Base-by-base conservation (phyloP, 306 rosid genomes). In the Dalbergia oliveri region DNA sequence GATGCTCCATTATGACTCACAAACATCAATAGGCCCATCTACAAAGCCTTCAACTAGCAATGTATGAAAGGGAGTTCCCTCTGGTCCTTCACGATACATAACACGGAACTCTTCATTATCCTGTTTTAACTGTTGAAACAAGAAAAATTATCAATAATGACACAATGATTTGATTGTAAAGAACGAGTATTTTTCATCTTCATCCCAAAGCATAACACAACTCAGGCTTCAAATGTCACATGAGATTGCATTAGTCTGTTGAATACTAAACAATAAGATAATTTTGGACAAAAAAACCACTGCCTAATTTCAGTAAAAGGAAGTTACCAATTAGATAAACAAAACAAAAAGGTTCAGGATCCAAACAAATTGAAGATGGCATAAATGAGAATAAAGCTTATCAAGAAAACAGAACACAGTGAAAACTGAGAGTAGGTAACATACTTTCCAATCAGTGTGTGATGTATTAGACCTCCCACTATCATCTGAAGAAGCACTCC, bases 1-100 rank as follows among this genome's bases (percentile, higher is more conserved):
- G 66, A 34, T 56, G 47, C 60, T 70, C 79, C 60, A 53, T 65
- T 59, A 45, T 64, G 69, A 85, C 97, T 91, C 79, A 93, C 97
- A 91, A 84, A 84, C 83, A 88, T 91, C 97, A 50, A 83, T 59
- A 77, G 97, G 89, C 61, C 89, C 97, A 62, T 91, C 94, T 68
- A 93, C 90, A 75, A 84, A 93, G 83, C 97, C 97, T 86, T 93
- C 97, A 49, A 86, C 93, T 37, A 93, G 91, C 83, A 93, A 82
- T 7, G 90, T 82, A 84, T 93, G 97, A 84, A 83, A 91, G 3
- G 97, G 97, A 79, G 89, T 81, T 74, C 97, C 97, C 72, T 87
- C 70, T 12, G 83, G 89, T 65, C 97, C 97, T 81, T 93, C 91
- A 1, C 92, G 87, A 78, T 91, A 91, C 97, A 93, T 93, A 16